Evolutionary conservation across 441 rosid species (phyloP), one percentile per base, ranked within the genome.

Genomic region (Jatropha multifida): DNA sequence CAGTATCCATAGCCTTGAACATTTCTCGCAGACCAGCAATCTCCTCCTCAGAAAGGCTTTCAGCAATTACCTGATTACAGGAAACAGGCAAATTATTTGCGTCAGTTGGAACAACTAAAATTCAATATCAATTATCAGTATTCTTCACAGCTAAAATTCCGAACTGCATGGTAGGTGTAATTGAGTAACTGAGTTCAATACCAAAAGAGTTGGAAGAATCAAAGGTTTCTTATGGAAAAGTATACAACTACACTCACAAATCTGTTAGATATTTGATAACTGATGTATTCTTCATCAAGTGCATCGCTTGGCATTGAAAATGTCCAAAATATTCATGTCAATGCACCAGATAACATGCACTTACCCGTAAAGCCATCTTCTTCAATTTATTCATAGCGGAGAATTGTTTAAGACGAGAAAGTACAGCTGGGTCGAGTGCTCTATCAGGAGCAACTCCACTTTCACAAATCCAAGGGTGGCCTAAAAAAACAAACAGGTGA

Each of bases 381-480:
- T 96, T 96, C 72, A 96, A 73, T 80, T 91, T 94, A 83, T 96
- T 96, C 99, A 96, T 94, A 55, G 98, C 98, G 54, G 99, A 96
- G 82, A 96, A 96, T 79, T 89, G 93, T 77, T 94, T 94, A 77
- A 96, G 94, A 72, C 99, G 97, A 73, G 99, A 94, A 77, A 96
- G 88, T 67, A 96, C 97, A 79, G 98, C 99, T 14, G 98, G 88
- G 85, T 94, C 99, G 70, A 96, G 83, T 23, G 97, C 87, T 83
- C 91, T 94, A 85, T 96, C 99, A 5, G 98, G 99, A 56, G 99
- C 99, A 81, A 96, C 98, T 83, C 99, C 99, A 72, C 94, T 96
- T 84, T 96, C 92, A 77, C 94, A 92, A 58, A 96, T 94, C 99
- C 98, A 96, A 46, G 99, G 99, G 83, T 96, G 99, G 78, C 97